Percentiles rank a stretch among this genome's conserved stretches.
Conservation (phyloP, 306 rosid species). For the Trichosanthes truncata region DNA sequence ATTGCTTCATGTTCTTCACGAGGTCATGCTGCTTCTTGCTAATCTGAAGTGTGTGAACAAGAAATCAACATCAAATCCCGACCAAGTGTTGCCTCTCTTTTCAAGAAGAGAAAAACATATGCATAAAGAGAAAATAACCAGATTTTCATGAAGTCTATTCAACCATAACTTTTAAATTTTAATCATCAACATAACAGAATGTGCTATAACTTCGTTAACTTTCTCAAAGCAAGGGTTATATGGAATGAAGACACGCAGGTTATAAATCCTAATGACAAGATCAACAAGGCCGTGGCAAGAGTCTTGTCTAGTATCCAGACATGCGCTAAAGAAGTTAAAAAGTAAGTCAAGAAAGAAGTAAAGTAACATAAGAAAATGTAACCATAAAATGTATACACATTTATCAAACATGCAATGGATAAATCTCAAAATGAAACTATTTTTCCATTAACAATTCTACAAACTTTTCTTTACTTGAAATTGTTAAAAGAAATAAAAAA, state of each 20-base stretch:
- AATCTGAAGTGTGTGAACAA: constrained; percentile 46
- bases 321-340: neutral
- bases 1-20: constrained; percentile 83
- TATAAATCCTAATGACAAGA: no score
- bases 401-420: neutral
- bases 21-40: constrained; percentile 85
- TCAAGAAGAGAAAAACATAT: neutral
- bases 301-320: neutral
- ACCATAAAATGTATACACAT: neutral
- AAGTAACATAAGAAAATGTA: neutral
- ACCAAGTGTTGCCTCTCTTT: neutral
- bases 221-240: no score
- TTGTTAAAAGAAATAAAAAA: neutral
- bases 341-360: neutral
- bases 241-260: no score
- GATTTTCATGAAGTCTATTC: neutral
- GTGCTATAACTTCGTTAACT: no score
- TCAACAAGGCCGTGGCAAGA: no score
- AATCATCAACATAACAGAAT: neutral
- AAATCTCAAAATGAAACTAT: neutral
- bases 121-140: neutral
- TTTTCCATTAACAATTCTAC: neutral
- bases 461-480: neutral
- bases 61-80: constrained; percentile 19
- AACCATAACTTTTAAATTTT: neutral